Evolutionary conservation across 164 flowering plant species (phyloP).

Genomic region (Pachysandra terminalis): DNA sequence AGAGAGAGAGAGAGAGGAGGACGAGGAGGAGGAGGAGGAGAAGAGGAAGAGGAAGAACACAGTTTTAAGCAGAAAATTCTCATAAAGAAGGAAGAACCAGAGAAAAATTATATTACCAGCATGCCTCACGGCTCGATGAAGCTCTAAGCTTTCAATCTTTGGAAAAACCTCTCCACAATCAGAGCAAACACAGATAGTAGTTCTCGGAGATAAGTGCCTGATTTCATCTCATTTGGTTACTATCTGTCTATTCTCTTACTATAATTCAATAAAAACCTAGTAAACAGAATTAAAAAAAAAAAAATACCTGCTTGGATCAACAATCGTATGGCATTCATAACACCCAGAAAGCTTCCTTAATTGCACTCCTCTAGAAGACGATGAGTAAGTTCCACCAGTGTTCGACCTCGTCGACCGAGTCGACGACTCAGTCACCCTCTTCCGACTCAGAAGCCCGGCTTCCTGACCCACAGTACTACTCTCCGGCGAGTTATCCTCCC

Average conservation of each 20-base stretch:
- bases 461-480: slow-evolving; percentile 63
- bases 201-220: slow-evolving; percentile 65
- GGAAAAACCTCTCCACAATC: slow-evolving; percentile 95
- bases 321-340: slow-evolving; percentile 34
- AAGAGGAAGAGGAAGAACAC: not conserved
- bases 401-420: slow-evolving; percentile 40
- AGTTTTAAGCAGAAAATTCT: too few species aligned
- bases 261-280: too few species aligned
- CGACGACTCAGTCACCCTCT: slow-evolving; percentile 21
- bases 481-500: slow-evolving; percentile 83
- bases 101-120: slow-evolving; percentile 49
- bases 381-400: slow-evolving; percentile 22
- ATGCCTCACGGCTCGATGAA: slow-evolving; percentile 81
- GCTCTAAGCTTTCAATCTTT: slow-evolving; percentile 76
- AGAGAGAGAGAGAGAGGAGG: too few species aligned
- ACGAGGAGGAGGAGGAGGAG: too few species aligned
- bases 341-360: slow-evolving; percentile 40
- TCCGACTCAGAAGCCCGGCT: slow-evolving; percentile 43
- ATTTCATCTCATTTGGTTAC: not conserved
- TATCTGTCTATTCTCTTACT: not conserved
- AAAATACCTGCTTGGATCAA: slow-evolving; percentile 33
- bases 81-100: not conserved
- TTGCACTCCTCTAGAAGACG: slow-evolving; percentile 37
- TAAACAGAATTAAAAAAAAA: not conserved
- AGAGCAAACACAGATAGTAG: slow-evolving; percentile 65